These are phyloP conservation scores for Yamadazyma mexicana DNA, from an alignment of 1,139 yeast genomes.

Conservation along the genomic window DNA sequence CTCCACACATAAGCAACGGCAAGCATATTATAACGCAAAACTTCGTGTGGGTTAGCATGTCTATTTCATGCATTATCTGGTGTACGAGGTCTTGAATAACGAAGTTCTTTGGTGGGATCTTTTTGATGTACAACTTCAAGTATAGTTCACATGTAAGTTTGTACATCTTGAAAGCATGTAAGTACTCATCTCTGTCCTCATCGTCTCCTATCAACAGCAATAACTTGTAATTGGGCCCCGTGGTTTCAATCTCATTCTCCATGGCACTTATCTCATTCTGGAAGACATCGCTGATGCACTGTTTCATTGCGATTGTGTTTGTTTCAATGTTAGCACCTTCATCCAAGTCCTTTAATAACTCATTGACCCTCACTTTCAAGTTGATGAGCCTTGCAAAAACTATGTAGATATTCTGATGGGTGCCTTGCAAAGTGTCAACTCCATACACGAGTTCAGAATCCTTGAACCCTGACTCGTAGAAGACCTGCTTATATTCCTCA, in stretches of 20 bases:
- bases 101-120: slow-evolving; percentile 8
- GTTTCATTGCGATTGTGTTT: too few relatives aligned
- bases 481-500: slow-evolving; percentile 15
- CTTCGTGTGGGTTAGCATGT: slow-evolving; percentile 7
- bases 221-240: slow-evolving; percentile 10
- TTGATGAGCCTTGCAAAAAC: slow-evolving; percentile 22
- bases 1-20: slow-evolving; percentile 27
- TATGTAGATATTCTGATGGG: slow-evolving; percentile 19
- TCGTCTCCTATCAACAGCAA: slow-evolving; percentile 7
- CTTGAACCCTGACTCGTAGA: slow-evolving; percentile 19
- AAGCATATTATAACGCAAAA: slow-evolving; percentile 13
- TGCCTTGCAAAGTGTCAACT: slow-evolving; percentile 24
- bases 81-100: slow-evolving; percentile 10
- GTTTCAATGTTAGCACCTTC: too few relatives aligned
- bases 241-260: slow-evolving; percentile 7
- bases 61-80: slow-evolving; percentile 9
- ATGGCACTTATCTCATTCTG: slow-evolving; percentile 4
- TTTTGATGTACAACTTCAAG: slow-evolving; percentile 10
- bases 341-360: slow-evolving; percentile 4
- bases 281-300: slow-evolving; percentile 1
- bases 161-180: slow-evolving; percentile 6
- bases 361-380: slow-evolving; percentile 16
- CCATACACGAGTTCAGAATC: slow-evolving; percentile 18
- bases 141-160: slow-evolving; percentile 4
- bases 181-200: slow-evolving; percentile 7